These are phyloP conservation scores for Stagonosporopsis rhizophila DNA, from an alignment of 2,329 filamentous ascomycete species.

Conservation along the genomic window DNA sequence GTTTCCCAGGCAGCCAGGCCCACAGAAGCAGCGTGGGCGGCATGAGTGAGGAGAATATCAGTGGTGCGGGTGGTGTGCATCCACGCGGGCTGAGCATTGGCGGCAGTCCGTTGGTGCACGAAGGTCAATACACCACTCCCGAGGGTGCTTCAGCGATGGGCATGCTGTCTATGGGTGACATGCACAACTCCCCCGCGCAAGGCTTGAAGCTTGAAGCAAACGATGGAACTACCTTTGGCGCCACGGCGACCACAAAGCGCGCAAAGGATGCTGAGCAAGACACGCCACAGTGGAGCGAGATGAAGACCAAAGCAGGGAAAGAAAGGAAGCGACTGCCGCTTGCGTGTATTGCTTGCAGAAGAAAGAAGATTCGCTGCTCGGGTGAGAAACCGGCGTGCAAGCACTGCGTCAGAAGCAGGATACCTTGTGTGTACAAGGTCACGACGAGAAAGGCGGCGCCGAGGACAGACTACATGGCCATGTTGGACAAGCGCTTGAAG, in stretches of 20 bases:
- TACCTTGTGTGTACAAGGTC: constrained; percentile 97
- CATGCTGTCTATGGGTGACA: constrained; percentile 41
- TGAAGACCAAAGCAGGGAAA: constrained; percentile 78
- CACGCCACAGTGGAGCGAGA: constrained; percentile 58
- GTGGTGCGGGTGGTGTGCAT: constrained; percentile 36
- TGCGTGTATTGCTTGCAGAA: constrained; percentile 91
- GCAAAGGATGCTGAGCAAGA: constrained; percentile 44
- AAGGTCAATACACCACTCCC: constrained; percentile 47
- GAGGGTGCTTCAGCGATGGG: constrained; percentile 43
- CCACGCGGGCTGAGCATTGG: constrained; percentile 43
- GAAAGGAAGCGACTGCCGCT: constrained; percentile 91
- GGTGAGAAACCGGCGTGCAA: constrained; percentile 98
- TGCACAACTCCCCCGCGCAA: constrained; percentile 35
- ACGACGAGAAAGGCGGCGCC: constrained; percentile 93
- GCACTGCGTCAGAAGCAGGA: constrained; percentile 89
- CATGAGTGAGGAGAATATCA: constrained; percentile 43
- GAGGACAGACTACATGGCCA: constrained; percentile 97
- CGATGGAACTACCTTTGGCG: constrained; percentile 34
- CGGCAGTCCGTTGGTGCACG: constrained; percentile 38
- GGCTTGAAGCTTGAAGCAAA: constrained; percentile 38
- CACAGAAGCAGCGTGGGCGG: constrained; percentile 42
- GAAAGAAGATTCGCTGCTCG: constrained; percentile 98
- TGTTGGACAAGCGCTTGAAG: constrained; percentile 94
- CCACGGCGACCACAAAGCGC: constrained; percentile 33
- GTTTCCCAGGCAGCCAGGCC: constrained; percentile 27